Conservation (phyloP, 2,329 filamentous ascomycete genomes). For the Phialophora tarda region DNA sequence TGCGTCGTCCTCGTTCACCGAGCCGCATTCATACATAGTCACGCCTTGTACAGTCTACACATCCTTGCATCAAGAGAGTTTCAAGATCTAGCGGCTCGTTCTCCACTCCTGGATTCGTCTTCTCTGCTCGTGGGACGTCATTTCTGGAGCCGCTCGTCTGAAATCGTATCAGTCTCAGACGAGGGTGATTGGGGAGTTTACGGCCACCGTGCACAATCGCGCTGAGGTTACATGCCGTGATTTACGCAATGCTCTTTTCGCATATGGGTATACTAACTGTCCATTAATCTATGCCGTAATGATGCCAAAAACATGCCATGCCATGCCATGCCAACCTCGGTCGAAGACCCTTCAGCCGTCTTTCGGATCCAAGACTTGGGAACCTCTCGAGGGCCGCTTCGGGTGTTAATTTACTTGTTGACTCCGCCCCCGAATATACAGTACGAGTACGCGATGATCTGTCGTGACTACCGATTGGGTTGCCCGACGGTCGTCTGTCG, state of each 20-base stretch:
- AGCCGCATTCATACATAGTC: slow-evolving; percentile 7
- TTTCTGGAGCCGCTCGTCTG: background rate
- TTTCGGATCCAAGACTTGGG: too few relatives aligned
- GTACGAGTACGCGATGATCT: too few relatives aligned
- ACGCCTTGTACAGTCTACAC: slow-evolving; percentile 19
- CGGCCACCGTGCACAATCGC: background rate
- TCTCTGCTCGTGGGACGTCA: background rate
- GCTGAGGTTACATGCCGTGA: too few relatives aligned
- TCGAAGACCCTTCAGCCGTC: too few relatives aligned
- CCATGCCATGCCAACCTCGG: too few relatives aligned
- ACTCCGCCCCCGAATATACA: too few relatives aligned
- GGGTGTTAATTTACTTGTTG: too few relatives aligned
- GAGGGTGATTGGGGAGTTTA: background rate
- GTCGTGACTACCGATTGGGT: too few relatives aligned
- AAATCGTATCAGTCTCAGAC: background rate
- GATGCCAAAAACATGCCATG: too few relatives aligned
- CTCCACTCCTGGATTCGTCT: background rate
- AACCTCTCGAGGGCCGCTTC: too few relatives aligned
- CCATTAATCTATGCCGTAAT: background rate
- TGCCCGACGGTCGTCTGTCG: too few relatives aligned
- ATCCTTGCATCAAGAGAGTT: background rate
- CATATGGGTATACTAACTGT: background rate
- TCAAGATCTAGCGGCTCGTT: background rate
- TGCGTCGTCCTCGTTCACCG: background rate
- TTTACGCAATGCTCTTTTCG: too few relatives aligned